Percentiles rank a stretch among this genome's conserved stretches.
Evolutionary conservation across 169 alveolate genomes (phyloP).

Genomic region (Pseudocohnilembus persalinus): DNA sequence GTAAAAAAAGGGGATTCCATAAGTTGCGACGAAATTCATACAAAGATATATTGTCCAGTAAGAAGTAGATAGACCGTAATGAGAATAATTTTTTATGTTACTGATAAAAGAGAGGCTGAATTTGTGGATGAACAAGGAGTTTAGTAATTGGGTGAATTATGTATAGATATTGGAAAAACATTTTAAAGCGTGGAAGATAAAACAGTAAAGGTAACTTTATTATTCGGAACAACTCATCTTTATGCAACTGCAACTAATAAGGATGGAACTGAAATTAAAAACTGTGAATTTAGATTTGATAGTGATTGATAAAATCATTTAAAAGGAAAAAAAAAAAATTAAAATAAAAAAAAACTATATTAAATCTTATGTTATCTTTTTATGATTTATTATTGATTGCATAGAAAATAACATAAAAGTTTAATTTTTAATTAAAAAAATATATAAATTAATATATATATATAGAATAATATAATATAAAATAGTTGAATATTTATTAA

Average conservation of each 20-base stretch:
- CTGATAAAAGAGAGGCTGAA: slow-evolving; percentile 78
- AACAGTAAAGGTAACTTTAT: slow-evolving; percentile 86
- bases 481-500: too few relatives aligned
- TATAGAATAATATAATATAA: too few relatives aligned
- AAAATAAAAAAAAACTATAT: too few relatives aligned
- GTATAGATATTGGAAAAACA: slow-evolving; percentile 87
- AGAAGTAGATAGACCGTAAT: slow-evolving; percentile 86
- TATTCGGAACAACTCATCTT: slow-evolving; percentile 86
- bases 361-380: too few relatives aligned
- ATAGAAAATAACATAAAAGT: too few relatives aligned
- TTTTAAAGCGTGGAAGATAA: slow-evolving; percentile 83
- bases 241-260: slow-evolving; percentile 84
- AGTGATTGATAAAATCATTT: slow-evolving; percentile 27
- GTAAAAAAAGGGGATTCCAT: slow-evolving; percentile 83
- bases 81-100: slow-evolving; percentile 86
- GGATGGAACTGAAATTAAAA: slow-evolving; percentile 84
- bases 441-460: too few relatives aligned
- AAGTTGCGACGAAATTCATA: slow-evolving; percentile 85
- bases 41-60: slow-evolving; percentile 89
- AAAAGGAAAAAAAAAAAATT: too few relatives aligned
- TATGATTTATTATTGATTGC: too few relatives aligned
- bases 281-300: slow-evolving; percentile 87
- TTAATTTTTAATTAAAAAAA: too few relatives aligned
- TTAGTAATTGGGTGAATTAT: slow-evolving; percentile 80
- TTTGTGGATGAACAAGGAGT: slow-evolving; percentile 87